These are phyloP conservation scores for Alnus rubra DNA, from an alignment of 306 rosid genomes.

Conservation along the genomic window DNA sequence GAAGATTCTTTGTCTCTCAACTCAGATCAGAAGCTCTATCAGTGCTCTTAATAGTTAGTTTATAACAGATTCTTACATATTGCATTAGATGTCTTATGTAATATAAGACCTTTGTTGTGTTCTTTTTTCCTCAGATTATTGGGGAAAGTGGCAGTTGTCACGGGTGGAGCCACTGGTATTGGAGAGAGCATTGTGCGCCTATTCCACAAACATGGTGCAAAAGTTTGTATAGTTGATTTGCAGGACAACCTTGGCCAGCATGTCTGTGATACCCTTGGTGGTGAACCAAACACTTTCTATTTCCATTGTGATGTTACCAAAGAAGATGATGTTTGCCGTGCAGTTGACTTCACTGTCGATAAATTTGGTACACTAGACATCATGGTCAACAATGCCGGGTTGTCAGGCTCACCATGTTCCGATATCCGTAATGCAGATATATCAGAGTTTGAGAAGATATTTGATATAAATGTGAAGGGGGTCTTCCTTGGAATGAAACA, in stretches of 20 bases:
- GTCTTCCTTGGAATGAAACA: conserved; percentile 85
- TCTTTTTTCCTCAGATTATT: conserved; percentile 46
- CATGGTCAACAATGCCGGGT: conserved; percentile 85
- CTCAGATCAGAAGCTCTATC: not conserved
- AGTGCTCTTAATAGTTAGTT: not conserved
- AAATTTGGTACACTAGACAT: conserved; percentile 81
- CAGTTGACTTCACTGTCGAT: conserved; percentile 50
- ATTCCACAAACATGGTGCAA: conserved; percentile 75
- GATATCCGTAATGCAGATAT: conserved; percentile 69
- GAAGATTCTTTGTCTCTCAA: not conserved
- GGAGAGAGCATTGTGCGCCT: conserved; percentile 80
- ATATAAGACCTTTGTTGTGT: not conserved
- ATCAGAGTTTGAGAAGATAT: conserved; percentile 74
- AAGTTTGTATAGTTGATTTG: conserved; percentile 71
- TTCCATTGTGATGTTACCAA: conserved; percentile 63
- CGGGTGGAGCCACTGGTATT: conserved; percentile 89
- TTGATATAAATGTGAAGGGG: conserved; percentile 69
- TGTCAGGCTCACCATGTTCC: conserved; percentile 59
- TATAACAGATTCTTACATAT: not conserved
- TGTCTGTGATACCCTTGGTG: conserved; percentile 49
- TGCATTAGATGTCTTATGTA: not conserved
- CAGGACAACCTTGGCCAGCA: conserved; percentile 66
- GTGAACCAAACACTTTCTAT: conserved; percentile 37
- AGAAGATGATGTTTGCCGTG: conserved; percentile 59
- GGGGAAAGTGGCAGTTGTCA: conserved; percentile 87